Base-by-base conservation (phyloP, 2,329 filamentous ascomycete species). In the Sporothrix schenckii region DNA sequence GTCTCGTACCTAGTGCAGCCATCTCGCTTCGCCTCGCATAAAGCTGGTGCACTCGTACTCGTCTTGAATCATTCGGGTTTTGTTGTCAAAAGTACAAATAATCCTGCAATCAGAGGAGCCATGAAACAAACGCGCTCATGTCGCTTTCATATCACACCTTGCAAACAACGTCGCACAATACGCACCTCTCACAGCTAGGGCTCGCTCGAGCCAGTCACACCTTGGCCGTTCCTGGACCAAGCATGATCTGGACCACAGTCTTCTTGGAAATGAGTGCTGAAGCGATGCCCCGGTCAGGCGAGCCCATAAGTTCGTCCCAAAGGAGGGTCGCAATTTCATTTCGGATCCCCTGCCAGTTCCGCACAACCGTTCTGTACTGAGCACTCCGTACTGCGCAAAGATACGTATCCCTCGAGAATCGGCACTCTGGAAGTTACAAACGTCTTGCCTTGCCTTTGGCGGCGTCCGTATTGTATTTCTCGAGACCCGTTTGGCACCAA, bases 271-370 rank as follows among this genome's bases (percentile, higher is more conserved):
- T 58, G 27, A 34, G 4, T 56, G 30, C 27, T 34, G 27, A 30
- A 44, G 41, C 21, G 27, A 19, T 34, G 34, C 34, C 60, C 61
- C 9, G 61, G 61, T 65, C 61, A 50, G 27, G 21, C 27, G 47
- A 52, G 61, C 27, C 61, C 58, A 47, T 63, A 49, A 63, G 14
- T 34, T 65, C 61, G 41, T 34, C 16, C 16, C 21, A 53, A 21
- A 39, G 47, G 66, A 58, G 66, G 66, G 66, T 68, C 44, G 44
- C 54, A 69, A 69, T 69, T 47, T 69, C 66, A 61, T 69, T 47
- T 61, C 66, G 52, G 39, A 47, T 56, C 41, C 44, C 52, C 24
- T 60, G 54, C 66, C 47, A 52, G 66, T 54, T 60, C 54, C 54
- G 44, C 66, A 39, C 41, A 49, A 68, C 52, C 34, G 66, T 58